phyloP scores from a whole-genome alignment of 805 yeast species.

The Peterozyma xylosa region DNA sequence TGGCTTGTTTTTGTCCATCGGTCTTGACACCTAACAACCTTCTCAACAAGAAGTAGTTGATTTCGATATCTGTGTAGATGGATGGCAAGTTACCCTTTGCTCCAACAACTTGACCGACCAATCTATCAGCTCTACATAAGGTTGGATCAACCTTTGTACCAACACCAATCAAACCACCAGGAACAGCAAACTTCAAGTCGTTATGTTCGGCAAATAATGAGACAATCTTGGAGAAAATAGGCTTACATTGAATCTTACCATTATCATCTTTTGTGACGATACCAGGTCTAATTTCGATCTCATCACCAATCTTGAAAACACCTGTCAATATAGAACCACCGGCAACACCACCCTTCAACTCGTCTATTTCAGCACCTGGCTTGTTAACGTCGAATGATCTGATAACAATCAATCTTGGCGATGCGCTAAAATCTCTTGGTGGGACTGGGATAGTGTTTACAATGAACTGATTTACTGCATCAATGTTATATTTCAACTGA shows the following conservation, averaged over 20 bases:
- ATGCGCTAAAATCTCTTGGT: slow-evolving; percentile 85
- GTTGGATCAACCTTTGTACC: slow-evolving; percentile 99
- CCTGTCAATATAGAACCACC: slow-evolving; percentile 98
- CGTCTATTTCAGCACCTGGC: slow-evolving; percentile 97
- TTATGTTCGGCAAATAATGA: slow-evolving; percentile 96
- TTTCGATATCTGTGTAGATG: slow-evolving; percentile 94
- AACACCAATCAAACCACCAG: slow-evolving; percentile 99
- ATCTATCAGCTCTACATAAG: slow-evolving; percentile 96
- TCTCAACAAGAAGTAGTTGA: slow-evolving; percentile 92
- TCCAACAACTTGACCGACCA: slow-evolving; percentile 99
- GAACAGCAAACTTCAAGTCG: slow-evolving; percentile 96
- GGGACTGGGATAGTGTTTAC: slow-evolving; percentile 96
- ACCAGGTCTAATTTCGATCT: slow-evolving; percentile 98
- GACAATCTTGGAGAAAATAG: slow-evolving; percentile 89
- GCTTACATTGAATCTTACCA: slow-evolving; percentile 87
- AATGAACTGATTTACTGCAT: slow-evolving; percentile 95
- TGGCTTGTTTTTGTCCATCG: slow-evolving; percentile 94
- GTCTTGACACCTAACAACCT: slow-evolving; percentile 97
- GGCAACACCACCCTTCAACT: slow-evolving; percentile 98
- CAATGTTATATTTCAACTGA: slow-evolving; percentile 96
- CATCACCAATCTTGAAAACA: slow-evolving; percentile 95
- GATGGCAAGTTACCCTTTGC: slow-evolving; percentile 94
- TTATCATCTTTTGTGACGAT: slow-evolving; percentile 91
- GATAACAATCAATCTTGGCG: slow-evolving; percentile 93
- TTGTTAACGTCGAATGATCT: slow-evolving; percentile 98